Evolutionary conservation across 2,329 filamentous ascomycete species (phyloP).

Genomic region (Talaromyces sp.): DNA sequence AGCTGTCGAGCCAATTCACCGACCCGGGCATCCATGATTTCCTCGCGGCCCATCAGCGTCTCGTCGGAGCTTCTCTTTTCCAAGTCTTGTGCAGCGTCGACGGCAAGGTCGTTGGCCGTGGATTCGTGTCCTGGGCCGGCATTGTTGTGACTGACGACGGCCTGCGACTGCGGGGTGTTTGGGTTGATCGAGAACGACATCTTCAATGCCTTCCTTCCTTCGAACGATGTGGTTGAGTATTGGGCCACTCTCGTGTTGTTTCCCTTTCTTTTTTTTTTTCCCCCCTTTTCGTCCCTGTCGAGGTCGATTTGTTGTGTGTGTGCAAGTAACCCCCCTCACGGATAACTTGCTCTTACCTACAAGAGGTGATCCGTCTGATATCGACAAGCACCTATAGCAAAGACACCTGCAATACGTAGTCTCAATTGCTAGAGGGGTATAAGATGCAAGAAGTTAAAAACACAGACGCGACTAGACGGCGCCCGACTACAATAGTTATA

Average conservation of each 20-base stretch:
- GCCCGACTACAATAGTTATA: background rate
- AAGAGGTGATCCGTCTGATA: background rate
- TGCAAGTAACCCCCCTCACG: background rate
- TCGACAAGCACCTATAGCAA: background rate
- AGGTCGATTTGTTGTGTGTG: background rate
- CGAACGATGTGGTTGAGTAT: background rate
- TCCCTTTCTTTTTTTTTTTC: background rate
- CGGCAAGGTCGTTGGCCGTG: background rate
- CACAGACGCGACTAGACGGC: background rate
- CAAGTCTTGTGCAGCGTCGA: background rate
- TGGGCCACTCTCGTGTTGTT: background rate
- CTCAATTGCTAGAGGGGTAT: background rate
- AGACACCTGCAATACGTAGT: background rate
- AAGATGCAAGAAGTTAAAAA: background rate
- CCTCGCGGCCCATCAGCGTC: background rate
- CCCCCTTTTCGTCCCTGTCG: too few relatives aligned
- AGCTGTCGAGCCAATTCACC: constrained; percentile 13
- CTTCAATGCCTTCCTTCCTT: background rate
- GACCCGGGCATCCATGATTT: constrained; percentile 3
- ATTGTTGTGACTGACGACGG: constrained; percentile 13
- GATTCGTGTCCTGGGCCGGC: background rate
- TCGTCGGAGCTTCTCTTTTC: constrained; percentile 12
- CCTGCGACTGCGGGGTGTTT: constrained; percentile 9
- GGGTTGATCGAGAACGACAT: constrained; percentile 14
- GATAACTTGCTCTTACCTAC: background rate